These are phyloP conservation scores for Boletus patriciae DNA, from an alignment of 768 basidiomycete species.

Conservation along the genomic window DNA sequence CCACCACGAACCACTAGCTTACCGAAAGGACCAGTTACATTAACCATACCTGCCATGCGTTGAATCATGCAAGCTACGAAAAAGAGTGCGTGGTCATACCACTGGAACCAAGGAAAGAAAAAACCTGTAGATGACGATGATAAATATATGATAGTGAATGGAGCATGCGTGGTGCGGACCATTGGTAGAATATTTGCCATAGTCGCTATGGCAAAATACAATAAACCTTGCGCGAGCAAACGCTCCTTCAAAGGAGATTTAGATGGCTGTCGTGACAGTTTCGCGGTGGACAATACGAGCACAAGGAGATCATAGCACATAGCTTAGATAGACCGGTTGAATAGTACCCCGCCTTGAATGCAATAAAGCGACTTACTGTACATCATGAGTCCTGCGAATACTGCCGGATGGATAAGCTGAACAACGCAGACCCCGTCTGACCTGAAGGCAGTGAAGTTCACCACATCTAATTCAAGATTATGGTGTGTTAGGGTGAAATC, in stretches of 20 bases:
- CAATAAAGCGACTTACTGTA: conserved; percentile 16
- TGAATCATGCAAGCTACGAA: background rate
- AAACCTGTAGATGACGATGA: conserved; percentile 5
- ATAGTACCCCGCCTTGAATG: background rate
- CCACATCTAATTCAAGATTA: conserved; percentile 7
- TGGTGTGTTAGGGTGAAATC: too few relatives aligned
- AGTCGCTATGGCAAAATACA: conserved; percentile 15
- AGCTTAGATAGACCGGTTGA: conserved; percentile 13
- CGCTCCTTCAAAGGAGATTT: conserved; percentile 11
- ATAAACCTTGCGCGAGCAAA: conserved; percentile 18
- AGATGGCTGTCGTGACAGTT: conserved; percentile 12
- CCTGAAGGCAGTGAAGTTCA: background rate
- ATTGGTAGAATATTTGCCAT: conserved; percentile 9
- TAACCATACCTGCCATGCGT: background rate
- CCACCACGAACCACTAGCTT: background rate
- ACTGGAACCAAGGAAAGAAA: background rate
- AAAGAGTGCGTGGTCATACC: background rate
- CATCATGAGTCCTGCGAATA: conserved; percentile 4
- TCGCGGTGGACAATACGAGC: conserved; percentile 14
- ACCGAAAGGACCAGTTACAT: conserved; percentile 2
- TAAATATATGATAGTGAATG: background rate
- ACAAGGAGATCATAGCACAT: conserved; percentile 22
- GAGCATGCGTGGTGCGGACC: background rate
- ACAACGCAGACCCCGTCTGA: conserved; percentile 3
- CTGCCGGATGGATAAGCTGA: background rate